Conservation (phyloP, 2,329 filamentous ascomycete genomes). For the Fusarium sublunatum region DNA sequence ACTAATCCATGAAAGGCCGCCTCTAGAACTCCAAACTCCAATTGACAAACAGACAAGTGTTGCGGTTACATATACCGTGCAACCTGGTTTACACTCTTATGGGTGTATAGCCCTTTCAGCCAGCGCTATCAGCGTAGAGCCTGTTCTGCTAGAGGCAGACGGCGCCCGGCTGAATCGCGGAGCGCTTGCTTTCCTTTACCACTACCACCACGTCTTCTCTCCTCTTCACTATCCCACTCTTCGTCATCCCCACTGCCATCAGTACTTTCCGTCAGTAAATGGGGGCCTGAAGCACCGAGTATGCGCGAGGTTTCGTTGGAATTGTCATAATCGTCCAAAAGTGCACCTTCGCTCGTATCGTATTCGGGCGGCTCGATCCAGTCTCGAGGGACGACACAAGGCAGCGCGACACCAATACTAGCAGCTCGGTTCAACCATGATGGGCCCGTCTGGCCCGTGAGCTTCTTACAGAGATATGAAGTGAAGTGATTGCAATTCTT, state of each 20-base stretch:
- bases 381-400: slow-evolving; percentile 83
- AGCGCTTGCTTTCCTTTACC: slow-evolving; percentile 59
- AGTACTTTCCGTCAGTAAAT: slow-evolving; percentile 47
- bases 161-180: slow-evolving; percentile 63
- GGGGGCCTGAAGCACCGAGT: slow-evolving; percentile 58
- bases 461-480: slow-evolving; percentile 75
- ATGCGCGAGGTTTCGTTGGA: slow-evolving; percentile 68
- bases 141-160: slow-evolving; percentile 64
- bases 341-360: slow-evolving; percentile 76
- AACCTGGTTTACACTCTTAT: slow-evolving; percentile 21
- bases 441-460: slow-evolving; percentile 77
- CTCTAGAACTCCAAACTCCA: slow-evolving; percentile 42
- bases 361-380: slow-evolving; percentile 85
- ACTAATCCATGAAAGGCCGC: slow-evolving; percentile 32
- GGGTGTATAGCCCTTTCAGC: slow-evolving; percentile 62
- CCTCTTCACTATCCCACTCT: slow-evolving; percentile 61
- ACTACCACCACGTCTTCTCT: slow-evolving; percentile 53
- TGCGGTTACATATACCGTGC: neutral
- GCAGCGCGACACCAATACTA: slow-evolving; percentile 82
- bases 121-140: slow-evolving; percentile 53
- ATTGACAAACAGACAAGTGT: slow-evolving; percentile 4
- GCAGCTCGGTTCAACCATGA: slow-evolving; percentile 85
- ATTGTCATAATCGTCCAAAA: slow-evolving; percentile 68
- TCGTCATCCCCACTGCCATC: slow-evolving; percentile 46
- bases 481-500: slow-evolving; percentile 94